Evolutionary conservation across 2,329 filamentous ascomycete genomes (phyloP).

Genomic region (Cytospora paraplurivora): DNA sequence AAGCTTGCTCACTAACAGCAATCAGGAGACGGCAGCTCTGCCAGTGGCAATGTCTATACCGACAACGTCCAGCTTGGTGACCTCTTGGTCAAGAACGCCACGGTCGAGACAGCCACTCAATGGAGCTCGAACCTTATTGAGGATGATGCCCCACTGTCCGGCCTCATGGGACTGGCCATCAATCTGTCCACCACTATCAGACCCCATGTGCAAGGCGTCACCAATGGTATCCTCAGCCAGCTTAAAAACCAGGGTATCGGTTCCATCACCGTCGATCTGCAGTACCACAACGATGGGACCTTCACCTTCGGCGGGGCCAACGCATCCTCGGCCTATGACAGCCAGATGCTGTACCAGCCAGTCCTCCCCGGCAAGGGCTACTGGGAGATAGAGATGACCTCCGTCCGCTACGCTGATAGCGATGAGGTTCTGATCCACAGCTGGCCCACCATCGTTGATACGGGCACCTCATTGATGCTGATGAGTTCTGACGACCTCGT

Average conservation of each 20-base stretch:
- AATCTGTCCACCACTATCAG: constrained; percentile 46
- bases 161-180: constrained; percentile 56
- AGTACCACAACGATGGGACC: constrained; percentile 48
- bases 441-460: constrained; percentile 64
- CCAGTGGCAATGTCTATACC: constrained; percentile 51
- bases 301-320: constrained; percentile 57
- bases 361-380: constrained; percentile 55
- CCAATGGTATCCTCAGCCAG: constrained; percentile 50
- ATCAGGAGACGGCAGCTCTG: constrained; percentile 48
- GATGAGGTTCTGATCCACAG: constrained; percentile 42
- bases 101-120: constrained; percentile 51
- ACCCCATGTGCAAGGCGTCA: constrained; percentile 46
- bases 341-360: constrained; percentile 46
- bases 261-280: constrained; percentile 54
- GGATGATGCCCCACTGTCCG: constrained; percentile 45
- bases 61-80: constrained; percentile 52
- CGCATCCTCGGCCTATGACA: constrained; percentile 38
- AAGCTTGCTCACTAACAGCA: background rate
- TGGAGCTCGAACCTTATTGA: constrained; percentile 48
- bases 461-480: constrained; percentile 68
- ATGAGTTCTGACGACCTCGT: constrained; percentile 56
- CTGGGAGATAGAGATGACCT: constrained; percentile 43
- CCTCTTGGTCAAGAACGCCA: constrained; percentile 47
- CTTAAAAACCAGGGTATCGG: constrained; percentile 43
- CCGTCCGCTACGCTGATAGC: constrained; percentile 39